Base-by-base conservation (phyloP, 495 filamentous ascomycete species). In the Penicillium longicatenatum region DNA sequence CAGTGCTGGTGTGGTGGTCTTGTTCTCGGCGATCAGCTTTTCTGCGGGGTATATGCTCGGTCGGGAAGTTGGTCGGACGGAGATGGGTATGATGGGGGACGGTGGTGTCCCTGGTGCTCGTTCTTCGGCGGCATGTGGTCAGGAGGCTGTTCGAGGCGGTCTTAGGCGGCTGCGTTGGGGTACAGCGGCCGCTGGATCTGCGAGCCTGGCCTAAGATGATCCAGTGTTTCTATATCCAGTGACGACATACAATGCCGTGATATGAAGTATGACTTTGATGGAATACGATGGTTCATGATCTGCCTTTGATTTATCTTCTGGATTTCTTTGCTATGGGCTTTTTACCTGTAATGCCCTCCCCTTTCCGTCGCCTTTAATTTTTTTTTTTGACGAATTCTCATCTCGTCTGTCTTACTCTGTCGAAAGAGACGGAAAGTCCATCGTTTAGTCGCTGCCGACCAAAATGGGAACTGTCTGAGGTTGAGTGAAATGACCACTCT, bases 41-140 rank as follows among this genome's bases (percentile, higher is more conserved):
- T 89, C 91, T 0, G 94, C 94, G 0, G 94, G 94, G 0, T 98
- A 96, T 65, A 90, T 90, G 11, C 84, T 96, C 17, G 94, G 94
- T 11, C 80, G 84, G 22, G 92, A 96, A 65, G 89, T 91, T 1
- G 91, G 91, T 0, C 79, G 84, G 29, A 75, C 86, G 24, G 91
- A 94, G 66, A 77, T 77, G 21, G 75, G 73, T 14, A 63, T 71
- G 17, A 64, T 73, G 53, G 67, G 68, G 9, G 71, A 75, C 52
- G 66, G 67, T 11, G 54, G 57, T 33, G 61, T 71, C 47, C 59
- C 67, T 8, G 60, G 65, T 5, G 66, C 67, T n/a, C 66, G 69
- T 26, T 63, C 71, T 22, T 76, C 76, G 3, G 65, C 69, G 9
- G 65, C 64, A 1, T 79, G 76, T 54, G 74, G 76, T 1, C 74